Percentiles rank a stretch among this genome's conserved stretches.
Evolutionary conservation across 495 filamentous ascomycete genomes (phyloP).

Genomic region (Umbilicaria muhlenbergii): DNA sequence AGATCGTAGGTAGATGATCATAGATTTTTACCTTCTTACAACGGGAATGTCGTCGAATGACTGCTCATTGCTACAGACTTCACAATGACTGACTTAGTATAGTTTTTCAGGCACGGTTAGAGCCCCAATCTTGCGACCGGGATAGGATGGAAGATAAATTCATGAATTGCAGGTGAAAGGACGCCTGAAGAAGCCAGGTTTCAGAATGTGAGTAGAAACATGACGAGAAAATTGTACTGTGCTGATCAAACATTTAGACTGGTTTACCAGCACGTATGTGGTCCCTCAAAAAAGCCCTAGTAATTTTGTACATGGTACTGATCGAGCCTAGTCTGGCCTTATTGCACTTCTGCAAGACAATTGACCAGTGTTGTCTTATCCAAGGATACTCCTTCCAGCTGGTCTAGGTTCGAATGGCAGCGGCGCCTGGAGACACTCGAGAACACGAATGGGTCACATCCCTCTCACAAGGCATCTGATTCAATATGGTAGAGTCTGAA

Average conservation of each 20-base stretch:
- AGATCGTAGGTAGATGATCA: not conserved
- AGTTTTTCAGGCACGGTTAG: too few relatives aligned
- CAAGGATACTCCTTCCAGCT: not conserved
- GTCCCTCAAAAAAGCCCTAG: not conserved
- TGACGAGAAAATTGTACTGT: not conserved
- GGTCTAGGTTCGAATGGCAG: not conserved
- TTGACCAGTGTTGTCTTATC: not conserved
- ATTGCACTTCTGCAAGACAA: not conserved
- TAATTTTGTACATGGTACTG: not conserved
- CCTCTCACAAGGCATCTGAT: not conserved
- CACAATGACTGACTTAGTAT: too few relatives aligned
- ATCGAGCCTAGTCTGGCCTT: not conserved
- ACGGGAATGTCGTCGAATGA: too few relatives aligned
- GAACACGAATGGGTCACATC: too few relatives aligned
- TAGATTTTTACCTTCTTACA: too few relatives aligned
- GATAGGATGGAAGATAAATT: too few relatives aligned
- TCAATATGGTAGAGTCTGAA: not conserved
- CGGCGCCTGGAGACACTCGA: not conserved
- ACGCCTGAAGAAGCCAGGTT: conserved; percentile 1
- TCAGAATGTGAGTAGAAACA: not conserved
- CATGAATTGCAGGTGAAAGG: not conserved
- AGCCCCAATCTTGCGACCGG: too few relatives aligned
- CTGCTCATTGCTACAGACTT: too few relatives aligned
- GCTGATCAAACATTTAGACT: not conserved
- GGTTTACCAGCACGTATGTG: not conserved